phyloP scores from a whole-genome alignment of 2,329 filamentous ascomycete genomes.

The Hypoxylon sp. region DNA sequence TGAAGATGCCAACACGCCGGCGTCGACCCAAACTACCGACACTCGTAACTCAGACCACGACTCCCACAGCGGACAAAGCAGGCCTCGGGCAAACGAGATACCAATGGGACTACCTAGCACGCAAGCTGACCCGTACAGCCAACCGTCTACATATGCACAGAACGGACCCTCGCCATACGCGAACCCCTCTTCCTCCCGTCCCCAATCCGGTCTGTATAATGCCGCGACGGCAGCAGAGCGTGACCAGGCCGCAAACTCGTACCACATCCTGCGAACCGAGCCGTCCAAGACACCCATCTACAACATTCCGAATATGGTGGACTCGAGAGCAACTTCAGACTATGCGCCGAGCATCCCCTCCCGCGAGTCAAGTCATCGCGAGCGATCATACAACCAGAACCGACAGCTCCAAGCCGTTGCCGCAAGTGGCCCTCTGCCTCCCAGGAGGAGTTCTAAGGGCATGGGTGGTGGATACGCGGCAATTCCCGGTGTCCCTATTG shows the following conservation, averaged over 20 bases:
- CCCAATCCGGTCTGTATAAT: conserved; percentile 45
- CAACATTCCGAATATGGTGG: conserved; percentile 63
- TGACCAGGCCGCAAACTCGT: conserved; percentile 48
- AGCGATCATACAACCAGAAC: conserved; percentile 71
- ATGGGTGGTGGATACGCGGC: conserved; percentile 65
- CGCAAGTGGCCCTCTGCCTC: conserved; percentile 71
- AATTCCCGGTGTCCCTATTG: conserved; percentile 53
- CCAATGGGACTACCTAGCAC: conserved; percentile 35
- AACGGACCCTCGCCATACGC: conserved; percentile 40
- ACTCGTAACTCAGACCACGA: conserved; percentile 36
- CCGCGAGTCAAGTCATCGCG: conserved; percentile 73
- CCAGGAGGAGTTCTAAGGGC: conserved; percentile 78
- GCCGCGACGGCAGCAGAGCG: conserved; percentile 40
- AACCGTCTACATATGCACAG: conserved; percentile 34
- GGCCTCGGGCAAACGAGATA: conserved; percentile 34
- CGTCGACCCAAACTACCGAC: conserved; percentile 37
- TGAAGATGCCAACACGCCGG: conserved; percentile 44
- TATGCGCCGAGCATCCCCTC: conserved; percentile 68
- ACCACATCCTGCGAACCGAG: conserved; percentile 62
- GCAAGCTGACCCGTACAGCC: conserved; percentile 40
- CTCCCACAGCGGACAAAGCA: conserved; percentile 33
- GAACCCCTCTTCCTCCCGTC: conserved; percentile 42
- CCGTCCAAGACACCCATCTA: conserved; percentile 65
- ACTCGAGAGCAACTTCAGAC: conserved; percentile 67
- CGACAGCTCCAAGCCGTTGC: conserved; percentile 59